phyloP scores from a whole-genome alignment of 139 green algal genomes.

The Choricystis sp. region DNA sequence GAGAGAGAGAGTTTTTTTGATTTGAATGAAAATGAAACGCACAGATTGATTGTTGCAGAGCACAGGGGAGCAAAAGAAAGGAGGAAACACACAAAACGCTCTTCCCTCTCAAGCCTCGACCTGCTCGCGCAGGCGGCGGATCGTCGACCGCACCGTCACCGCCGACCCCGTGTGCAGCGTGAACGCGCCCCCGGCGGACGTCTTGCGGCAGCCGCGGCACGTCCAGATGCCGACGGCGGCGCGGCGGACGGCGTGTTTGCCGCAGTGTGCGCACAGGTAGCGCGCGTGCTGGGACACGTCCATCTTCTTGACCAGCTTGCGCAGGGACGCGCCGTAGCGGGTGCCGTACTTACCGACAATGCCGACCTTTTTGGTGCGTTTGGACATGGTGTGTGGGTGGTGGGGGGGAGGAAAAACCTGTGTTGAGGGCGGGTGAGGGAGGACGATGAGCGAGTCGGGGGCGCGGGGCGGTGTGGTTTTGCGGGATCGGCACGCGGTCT shows the following conservation, averaged over 20 bases:
- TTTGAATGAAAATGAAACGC: no score
- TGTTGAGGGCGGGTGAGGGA: no score
- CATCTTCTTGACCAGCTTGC: conserved; percentile 99
- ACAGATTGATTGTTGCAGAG: no score
- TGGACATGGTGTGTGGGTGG: conserved; percentile 41
- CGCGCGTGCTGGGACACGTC: conserved; percentile 98
- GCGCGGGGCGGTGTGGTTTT: no score
- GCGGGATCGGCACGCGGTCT: no score
- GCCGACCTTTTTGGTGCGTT: conserved; percentile 99
- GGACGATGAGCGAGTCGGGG: no score
- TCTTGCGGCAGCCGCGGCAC: conserved; percentile 91
- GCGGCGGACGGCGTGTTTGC: conserved; percentile 88
- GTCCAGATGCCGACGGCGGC: conserved; percentile 93
- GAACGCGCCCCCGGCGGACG: conserved; percentile 86
- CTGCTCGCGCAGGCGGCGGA: conserved; percentile 91
- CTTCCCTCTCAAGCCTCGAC: conserved; percentile 44
- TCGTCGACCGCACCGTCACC: conserved; percentile 92
- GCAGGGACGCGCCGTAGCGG: conserved; percentile 86
- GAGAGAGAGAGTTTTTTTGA: no score
- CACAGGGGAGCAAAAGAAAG: no score
- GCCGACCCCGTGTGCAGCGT: conserved; percentile 74
- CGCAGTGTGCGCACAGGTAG: conserved; percentile 98
- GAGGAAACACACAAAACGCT: not conserved
- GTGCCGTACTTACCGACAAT: conserved; percentile 99
- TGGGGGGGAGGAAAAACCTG: no score